Conservation (phyloP, 2,329 filamentous ascomycete genomes). For the Arthrobotrys sphaeroides region DNA sequence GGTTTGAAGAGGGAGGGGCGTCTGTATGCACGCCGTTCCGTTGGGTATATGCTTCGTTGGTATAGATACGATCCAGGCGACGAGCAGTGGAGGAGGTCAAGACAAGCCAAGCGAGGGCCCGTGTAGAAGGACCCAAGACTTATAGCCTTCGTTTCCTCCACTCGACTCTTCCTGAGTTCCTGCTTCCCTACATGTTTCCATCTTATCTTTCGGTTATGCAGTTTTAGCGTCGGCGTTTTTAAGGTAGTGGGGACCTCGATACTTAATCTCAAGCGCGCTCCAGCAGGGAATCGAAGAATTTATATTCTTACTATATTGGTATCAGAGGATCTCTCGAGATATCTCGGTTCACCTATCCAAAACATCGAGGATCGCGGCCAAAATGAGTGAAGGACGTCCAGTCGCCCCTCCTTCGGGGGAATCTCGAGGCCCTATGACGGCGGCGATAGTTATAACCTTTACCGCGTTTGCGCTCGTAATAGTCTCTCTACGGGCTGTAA, state of each 20-base stretch:
- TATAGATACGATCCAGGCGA: background rate
- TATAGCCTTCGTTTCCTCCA: constrained; percentile 18
- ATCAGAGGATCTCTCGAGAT: background rate
- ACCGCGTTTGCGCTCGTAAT: constrained; percentile 32
- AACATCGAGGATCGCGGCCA: background rate
- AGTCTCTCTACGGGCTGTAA: constrained; percentile 22
- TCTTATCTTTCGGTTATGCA: constrained; percentile 18
- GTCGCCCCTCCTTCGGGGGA: constrained; percentile 25
- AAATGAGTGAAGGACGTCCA: constrained; percentile 25
- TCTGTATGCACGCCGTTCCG: background rate
- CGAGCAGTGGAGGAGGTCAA: constrained; percentile 2
- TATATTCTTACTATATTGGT: background rate
- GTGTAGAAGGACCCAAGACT: background rate
- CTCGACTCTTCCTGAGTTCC: background rate
- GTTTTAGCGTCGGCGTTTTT: constrained; percentile 24
- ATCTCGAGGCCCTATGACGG: constrained; percentile 35
- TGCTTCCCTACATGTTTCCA: background rate
- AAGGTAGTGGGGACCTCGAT: constrained; percentile 4
- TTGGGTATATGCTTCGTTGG: background rate
- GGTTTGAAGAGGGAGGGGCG: background rate
- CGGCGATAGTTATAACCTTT: constrained; percentile 45
- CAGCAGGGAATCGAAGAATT: background rate
- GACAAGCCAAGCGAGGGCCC: constrained; percentile 21
- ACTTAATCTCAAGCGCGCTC: background rate
- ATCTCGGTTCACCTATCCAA: background rate